These are phyloP conservation scores for Cryptococcus sp. DNA, from an alignment of 1,284 basidiomycete genomes.

Conservation along the genomic window DNA sequence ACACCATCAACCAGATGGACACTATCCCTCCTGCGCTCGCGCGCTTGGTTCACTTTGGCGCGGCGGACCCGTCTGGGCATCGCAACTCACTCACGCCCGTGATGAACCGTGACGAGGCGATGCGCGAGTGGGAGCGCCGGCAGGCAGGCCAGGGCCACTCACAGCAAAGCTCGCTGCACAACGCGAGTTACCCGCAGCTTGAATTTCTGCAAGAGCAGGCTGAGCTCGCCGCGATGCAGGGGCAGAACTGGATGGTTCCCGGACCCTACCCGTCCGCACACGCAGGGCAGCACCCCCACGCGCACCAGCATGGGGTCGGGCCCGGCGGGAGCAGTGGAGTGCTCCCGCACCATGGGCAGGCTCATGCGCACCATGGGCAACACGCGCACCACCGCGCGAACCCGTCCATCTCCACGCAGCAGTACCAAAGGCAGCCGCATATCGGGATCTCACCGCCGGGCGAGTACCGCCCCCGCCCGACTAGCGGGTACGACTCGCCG, in stretches of 20 bases:
- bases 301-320: too few relatives aligned
- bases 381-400: conserved; percentile 20
- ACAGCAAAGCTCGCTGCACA: conserved; percentile 36
- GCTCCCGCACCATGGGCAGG: conserved; percentile 7
- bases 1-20: conserved; percentile 82
- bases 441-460: conserved; percentile 32
- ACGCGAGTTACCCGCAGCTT: conserved; percentile 75
- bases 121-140: conserved; percentile 83
- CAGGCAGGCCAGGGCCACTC: conserved; percentile 33
- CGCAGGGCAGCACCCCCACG: neutral
- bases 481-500: conserved; percentile 38
- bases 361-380: conserved; percentile 12
- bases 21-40: conserved; percentile 86
- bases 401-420: conserved; percentile 22
- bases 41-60: conserved; percentile 75
- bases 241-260: conserved; percentile 41
- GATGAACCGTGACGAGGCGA: conserved; percentile 81
- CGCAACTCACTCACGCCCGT: conserved; percentile 76
- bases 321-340: neutral
- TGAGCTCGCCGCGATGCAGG: conserved; percentile 62
- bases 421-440: conserved; percentile 44
- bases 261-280: conserved; percentile 32
- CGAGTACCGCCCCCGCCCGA: conserved; percentile 24
- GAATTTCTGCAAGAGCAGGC: conserved; percentile 89
- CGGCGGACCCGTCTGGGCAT: conserved; percentile 70